Evolutionary conservation across 73 alveolate genomes (phyloP), one percentile per base, ranked within the genome.

Genomic region (Symbiodinium natans): DNA sequence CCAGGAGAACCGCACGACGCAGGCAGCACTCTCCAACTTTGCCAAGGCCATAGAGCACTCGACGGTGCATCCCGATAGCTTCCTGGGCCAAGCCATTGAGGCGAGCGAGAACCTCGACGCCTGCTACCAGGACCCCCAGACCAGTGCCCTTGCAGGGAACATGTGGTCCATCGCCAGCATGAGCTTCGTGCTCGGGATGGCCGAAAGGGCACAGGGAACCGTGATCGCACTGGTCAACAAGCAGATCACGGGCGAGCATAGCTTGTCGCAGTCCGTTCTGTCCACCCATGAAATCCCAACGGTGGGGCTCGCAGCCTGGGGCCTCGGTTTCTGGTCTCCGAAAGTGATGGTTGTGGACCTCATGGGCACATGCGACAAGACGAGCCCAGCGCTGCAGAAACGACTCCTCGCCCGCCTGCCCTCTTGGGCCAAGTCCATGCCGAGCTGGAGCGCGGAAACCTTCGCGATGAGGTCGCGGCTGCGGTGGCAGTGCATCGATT

Each of bases 351-450:
- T 52, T 8, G 71, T 52, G 71, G 71, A 52, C 71, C 71, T 52
- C 71, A 52, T 52, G 71, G 71, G 71, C 71, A 52, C 71, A 1
- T 52, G 71, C 2, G 71, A 52, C 71, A 5, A 52, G 3, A 52
- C 71, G 31, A 52, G 71, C 71, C n/a, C 71, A 5, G 71, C 71
- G 71, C 71, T 52, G 71, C 71, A 52, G 71, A 52, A 15, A 29
- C 71, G 71, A 29, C 71, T 52, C 71, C 71, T n/a, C n/a, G n/a
- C n/a, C 71, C 71, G 71, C 71, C 71, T 52, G n/a, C 71, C 71
- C 31, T 52, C 71, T 15, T 52, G 71, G 71, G 71, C 71, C 71
- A 52, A n/a, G 71, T 52, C 71, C 71, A 52, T 52, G 71, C 17
- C 71, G 71, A 52, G 23, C 71, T 52, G 71, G 71, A 52, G 71